These are phyloP conservation scores for Fusarium acutatum DNA, from an alignment of 2,329 filamentous ascomycete genomes.

Conservation along the genomic window DNA sequence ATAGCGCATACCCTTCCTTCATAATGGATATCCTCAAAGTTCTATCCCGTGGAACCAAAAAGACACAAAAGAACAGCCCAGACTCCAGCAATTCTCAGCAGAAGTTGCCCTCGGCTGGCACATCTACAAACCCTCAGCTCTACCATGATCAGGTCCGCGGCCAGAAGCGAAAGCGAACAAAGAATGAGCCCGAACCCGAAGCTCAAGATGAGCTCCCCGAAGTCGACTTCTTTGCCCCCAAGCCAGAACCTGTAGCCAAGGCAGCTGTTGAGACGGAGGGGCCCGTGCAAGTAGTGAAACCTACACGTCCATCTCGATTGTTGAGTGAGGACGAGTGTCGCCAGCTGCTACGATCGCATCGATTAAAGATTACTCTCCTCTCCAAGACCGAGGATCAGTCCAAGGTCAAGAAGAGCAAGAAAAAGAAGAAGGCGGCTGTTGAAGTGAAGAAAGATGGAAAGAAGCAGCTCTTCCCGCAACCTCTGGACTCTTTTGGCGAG, in stretches of 20 bases:
- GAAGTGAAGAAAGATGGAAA: slow-evolving; percentile 61
- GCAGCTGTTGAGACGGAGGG: slow-evolving; percentile 36
- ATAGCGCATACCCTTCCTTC: background rate
- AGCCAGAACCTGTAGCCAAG: slow-evolving; percentile 48
- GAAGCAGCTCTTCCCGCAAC: slow-evolving; percentile 77
- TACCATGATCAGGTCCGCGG: slow-evolving; percentile 66
- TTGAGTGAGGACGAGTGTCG: slow-evolving; percentile 77
- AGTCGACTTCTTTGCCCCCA: slow-evolving; percentile 68
- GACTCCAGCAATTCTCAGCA: slow-evolving; percentile 44
- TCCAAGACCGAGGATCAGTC: slow-evolving; percentile 56
- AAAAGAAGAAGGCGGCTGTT: slow-evolving; percentile 60
- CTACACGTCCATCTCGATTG: slow-evolving; percentile 42
- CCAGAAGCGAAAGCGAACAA: slow-evolving; percentile 65
- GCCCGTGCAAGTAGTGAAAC: slow-evolving; percentile 41
- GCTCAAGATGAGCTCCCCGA: slow-evolving; percentile 52
- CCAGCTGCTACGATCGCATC: slow-evolving; percentile 78
- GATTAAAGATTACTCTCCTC: slow-evolving; percentile 85
- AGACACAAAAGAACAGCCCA: slow-evolving; percentile 51
- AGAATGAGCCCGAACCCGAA: slow-evolving; percentile 47
- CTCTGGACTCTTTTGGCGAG: slow-evolving; percentile 79
- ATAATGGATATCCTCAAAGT: slow-evolving; percentile 78
- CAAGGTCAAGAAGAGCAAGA: slow-evolving; percentile 64
- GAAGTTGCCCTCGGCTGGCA: slow-evolving; percentile 71
- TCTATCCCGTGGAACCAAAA: slow-evolving; percentile 74
- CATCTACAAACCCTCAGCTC: slow-evolving; percentile 72